phyloP scores from a whole-genome alignment of 441 rosid species.

The Populus hybrid region DNA sequence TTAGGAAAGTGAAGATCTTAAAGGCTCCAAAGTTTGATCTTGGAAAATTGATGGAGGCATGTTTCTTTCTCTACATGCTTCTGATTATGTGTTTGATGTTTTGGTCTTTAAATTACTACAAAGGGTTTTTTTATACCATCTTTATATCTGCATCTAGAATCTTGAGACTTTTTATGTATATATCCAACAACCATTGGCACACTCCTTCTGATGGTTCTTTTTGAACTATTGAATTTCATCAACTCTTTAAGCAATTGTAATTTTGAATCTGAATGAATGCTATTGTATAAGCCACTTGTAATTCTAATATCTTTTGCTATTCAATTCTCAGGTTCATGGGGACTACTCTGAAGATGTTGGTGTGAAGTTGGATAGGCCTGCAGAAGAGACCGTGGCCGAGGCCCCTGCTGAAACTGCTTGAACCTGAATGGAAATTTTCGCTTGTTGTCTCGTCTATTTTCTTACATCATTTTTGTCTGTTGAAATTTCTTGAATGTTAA shows the following conservation, averaged over 20 bases:
- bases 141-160: background rate
- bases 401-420: slow-evolving; percentile 42
- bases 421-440: background rate
- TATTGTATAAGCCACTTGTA: background rate
- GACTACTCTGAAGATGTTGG: slow-evolving; percentile 87
- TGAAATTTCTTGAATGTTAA: too few relatives aligned
- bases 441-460: background rate
- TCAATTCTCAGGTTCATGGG: slow-evolving; percentile 62
- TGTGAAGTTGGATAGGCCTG: slow-evolving; percentile 77
- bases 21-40: slow-evolving; percentile 90
- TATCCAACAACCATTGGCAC: background rate
- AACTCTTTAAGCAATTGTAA: background rate
- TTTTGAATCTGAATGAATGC: background rate
- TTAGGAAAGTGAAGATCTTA: slow-evolving; percentile 77
- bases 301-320: background rate
- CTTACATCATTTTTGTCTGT: too few relatives aligned
- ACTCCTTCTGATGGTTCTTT: background rate
- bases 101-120: background rate
- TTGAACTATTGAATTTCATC: background rate
- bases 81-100: background rate
- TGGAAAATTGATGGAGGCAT: slow-evolving; percentile 82
- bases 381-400: slow-evolving; percentile 62
- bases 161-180: background rate
- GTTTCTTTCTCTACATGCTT: background rate
- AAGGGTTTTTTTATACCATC: too few relatives aligned